Conservation (phyloP, 2,329 filamentous ascomycete species). For the Phoma herbarum region DNA sequence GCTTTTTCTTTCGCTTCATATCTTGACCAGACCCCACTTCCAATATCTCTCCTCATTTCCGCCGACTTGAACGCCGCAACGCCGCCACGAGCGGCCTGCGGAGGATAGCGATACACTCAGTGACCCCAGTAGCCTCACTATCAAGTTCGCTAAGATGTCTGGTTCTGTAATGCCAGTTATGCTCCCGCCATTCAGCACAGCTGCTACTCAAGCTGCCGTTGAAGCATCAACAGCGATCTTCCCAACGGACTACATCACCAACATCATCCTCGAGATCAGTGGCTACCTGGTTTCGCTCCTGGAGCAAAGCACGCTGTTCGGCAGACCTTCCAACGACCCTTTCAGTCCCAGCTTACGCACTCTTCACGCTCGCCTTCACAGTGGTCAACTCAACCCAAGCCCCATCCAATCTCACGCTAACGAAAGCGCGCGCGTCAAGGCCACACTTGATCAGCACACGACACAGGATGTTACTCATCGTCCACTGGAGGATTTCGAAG, state of each 20-base stretch:
- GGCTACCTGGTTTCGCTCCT: slow-evolving; percentile 28
- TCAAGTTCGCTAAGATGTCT: not conserved
- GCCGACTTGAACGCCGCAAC: not conserved
- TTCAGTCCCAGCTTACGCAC: slow-evolving; percentile 43
- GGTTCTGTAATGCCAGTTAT: not conserved
- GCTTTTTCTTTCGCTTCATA: not conserved
- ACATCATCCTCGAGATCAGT: slow-evolving; percentile 22
- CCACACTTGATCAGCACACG: slow-evolving; percentile 66
- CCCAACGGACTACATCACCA: slow-evolving; percentile 26
- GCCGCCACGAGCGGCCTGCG: slow-evolving; percentile 4
- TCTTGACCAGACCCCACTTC: not conserved
- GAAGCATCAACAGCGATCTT: slow-evolving; percentile 14
- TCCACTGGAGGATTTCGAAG: slow-evolving; percentile 44
- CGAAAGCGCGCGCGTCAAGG: slow-evolving; percentile 19
- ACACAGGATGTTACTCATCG: slow-evolving; percentile 68
- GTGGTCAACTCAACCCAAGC: slow-evolving; percentile 34
- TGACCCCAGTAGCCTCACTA: not conserved
- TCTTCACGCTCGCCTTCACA: slow-evolving; percentile 47
- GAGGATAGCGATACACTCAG: not conserved
- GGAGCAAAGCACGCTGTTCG: slow-evolving; percentile 24
- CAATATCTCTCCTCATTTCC: not conserved
- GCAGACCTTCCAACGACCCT: slow-evolving; percentile 16
- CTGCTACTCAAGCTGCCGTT: slow-evolving; percentile 29
- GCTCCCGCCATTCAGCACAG: slow-evolving; percentile 24
- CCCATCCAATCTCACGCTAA: slow-evolving; percentile 26